Percentiles rank a stretch among this genome's conserved stretches.
Conservation (phyloP, 805 yeast species). For the Metschnikowia sp. region DNA sequence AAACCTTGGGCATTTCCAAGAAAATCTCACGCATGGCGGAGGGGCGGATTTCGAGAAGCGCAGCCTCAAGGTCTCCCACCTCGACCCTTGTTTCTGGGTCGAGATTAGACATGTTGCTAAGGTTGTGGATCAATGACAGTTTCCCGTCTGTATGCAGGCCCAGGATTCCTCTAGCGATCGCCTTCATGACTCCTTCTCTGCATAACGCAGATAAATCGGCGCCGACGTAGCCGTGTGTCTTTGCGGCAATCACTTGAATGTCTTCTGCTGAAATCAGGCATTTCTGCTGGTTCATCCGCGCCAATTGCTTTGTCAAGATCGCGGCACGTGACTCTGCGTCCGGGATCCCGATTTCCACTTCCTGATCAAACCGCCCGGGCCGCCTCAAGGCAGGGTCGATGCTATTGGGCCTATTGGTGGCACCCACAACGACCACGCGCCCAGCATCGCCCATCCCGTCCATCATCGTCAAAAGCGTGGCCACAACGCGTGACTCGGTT, state of each 20-base stretch:
- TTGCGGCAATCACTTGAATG: conserved; percentile 60
- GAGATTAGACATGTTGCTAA: conserved; percentile 1
- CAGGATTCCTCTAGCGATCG: conserved; percentile 60
- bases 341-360: conserved; percentile 88
- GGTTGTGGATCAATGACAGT: neutral
- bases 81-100: conserved; percentile 44
- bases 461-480: conserved; percentile 79
- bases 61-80: conserved; percentile 59
- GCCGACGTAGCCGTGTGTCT: conserved; percentile 96
- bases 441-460: conserved; percentile 71
- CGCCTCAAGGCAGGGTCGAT: conserved; percentile 73
- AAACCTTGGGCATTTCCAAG: conserved; percentile 89
- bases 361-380: conserved; percentile 89
- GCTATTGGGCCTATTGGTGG: conserved; percentile 68
- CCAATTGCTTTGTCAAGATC: conserved; percentile 63
- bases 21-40: conserved; percentile 97
- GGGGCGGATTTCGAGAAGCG: conserved; percentile 81
- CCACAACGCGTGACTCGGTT: conserved; percentile 85
- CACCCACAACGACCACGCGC: conserved; percentile 66
- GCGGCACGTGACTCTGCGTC: conserved; percentile 76
- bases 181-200: conserved; percentile 82
- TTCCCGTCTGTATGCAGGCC: conserved; percentile 8
- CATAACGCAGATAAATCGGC: conserved; percentile 88
- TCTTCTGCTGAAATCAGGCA: conserved; percentile 53
- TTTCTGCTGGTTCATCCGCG: conserved; percentile 41